Evolutionary conservation across 208 protist genomes (phyloP).

Genomic region (Acanthamoeba triangularis): DNA sequence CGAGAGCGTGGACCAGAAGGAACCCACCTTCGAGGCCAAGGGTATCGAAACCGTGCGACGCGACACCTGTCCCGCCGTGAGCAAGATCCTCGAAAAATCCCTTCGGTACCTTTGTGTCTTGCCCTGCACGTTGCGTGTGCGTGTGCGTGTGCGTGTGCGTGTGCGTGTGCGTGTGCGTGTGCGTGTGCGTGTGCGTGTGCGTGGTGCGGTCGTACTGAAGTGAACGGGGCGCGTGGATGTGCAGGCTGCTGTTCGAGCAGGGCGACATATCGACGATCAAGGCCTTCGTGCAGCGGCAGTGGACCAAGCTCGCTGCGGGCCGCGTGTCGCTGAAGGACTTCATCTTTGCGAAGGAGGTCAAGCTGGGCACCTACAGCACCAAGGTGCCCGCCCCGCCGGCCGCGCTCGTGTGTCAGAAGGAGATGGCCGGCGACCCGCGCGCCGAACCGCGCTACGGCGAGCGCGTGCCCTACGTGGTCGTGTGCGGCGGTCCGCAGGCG

Average conservation of each 20-base stretch:
- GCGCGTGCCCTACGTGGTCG: conserved; percentile 92
- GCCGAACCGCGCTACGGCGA: conserved; percentile 82
- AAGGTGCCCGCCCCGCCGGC: conserved; percentile 76
- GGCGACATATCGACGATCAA: conserved; percentile 90
- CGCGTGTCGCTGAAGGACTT: conserved; percentile 90
- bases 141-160: background rate
- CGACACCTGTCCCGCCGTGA: conserved; percentile 90
- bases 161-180: background rate
- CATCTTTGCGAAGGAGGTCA: conserved; percentile 92
- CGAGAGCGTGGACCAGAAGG: conserved; percentile 82
- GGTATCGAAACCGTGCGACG: conserved; percentile 94
- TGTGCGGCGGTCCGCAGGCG: conserved; percentile 85
- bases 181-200: background rate
- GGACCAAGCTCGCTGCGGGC: conserved; percentile 84
- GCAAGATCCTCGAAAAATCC: conserved; percentile 87
- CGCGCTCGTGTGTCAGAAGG: conserved; percentile 79
- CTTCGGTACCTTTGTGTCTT: background rate
- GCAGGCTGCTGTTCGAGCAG: conserved; percentile 89
- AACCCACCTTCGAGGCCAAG: conserved; percentile 87
- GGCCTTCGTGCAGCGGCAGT: conserved; percentile 89
- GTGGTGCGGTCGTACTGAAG: background rate
- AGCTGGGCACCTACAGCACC: conserved; percentile 81
- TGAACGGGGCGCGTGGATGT: conserved; percentile 71
- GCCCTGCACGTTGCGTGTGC: background rate
- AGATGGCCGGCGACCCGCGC: conserved; percentile 86